A percentile compares a stretch with the other conserved stretches of the same genome.
phyloP scores from a whole-genome alignment of 2,329 filamentous ascomycete species.

The Paecilomyces dactylethromorphus region DNA sequence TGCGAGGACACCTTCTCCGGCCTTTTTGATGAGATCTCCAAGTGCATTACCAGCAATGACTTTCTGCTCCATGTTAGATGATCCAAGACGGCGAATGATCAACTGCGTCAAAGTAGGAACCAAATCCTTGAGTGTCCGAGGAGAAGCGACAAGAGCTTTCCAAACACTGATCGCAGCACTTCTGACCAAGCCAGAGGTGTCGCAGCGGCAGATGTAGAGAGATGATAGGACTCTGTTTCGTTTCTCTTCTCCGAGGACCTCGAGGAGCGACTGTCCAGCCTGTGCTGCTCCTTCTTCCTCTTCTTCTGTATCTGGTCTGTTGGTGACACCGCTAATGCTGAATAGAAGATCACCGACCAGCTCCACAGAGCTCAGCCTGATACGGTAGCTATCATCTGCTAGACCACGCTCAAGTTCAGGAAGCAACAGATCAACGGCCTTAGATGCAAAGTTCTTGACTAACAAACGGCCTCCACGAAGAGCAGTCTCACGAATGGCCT shows the following conservation, averaged over 20 bases:
- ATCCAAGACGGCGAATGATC: conserved; percentile 87
- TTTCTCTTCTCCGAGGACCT: conserved; percentile 91
- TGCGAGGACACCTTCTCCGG: conserved; percentile 85
- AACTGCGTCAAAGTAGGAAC: conserved; percentile 91
- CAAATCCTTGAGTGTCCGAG: conserved; percentile 87
- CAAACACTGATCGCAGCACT: conserved; percentile 86
- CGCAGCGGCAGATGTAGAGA: conserved; percentile 93
- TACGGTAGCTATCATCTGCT: conserved; percentile 95
- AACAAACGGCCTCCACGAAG: conserved; percentile 86
- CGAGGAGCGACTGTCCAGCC: conserved; percentile 85
- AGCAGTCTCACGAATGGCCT: conserved; percentile 95
- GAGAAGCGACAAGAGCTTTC: conserved; percentile 92
- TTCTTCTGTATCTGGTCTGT: conserved; percentile 70
- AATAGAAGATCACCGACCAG: conserved; percentile 94
- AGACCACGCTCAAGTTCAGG: conserved; percentile 93
- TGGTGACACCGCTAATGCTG: conserved; percentile 91
- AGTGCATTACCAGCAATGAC: conserved; percentile 96
- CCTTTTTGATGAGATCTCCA: conserved; percentile 93
- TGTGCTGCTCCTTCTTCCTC: conserved; percentile 71
- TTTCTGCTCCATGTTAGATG: conserved; percentile 97
- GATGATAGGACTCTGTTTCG: conserved; percentile 96
- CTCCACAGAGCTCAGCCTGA: conserved; percentile 96
- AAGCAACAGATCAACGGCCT: conserved; percentile 86
- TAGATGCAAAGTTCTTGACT: conserved; percentile 96
- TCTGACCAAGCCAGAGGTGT: conserved; percentile 87